These are phyloP conservation scores for Pezicula neosporulosa DNA, from an alignment of 2,329 filamentous ascomycete species.

Conservation along the genomic window DNA sequence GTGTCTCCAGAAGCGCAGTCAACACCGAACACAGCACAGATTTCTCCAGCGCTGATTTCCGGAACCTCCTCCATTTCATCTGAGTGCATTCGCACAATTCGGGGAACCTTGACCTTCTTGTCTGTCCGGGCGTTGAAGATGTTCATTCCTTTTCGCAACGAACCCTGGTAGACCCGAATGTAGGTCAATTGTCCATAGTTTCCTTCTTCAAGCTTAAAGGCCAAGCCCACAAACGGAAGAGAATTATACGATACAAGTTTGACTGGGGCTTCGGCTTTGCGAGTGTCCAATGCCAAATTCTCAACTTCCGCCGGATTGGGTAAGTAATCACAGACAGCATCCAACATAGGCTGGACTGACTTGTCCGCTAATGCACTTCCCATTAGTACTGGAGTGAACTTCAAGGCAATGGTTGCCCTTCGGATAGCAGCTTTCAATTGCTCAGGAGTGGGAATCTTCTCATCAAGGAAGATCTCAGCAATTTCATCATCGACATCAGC, in stretches of 20 bases:
- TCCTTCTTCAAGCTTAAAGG: constrained; percentile 98
- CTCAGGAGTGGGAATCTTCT: constrained; percentile 70
- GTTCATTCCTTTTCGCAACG: constrained; percentile 80
- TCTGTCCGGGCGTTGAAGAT: constrained; percentile 91
- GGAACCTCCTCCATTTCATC: constrained; percentile 98
- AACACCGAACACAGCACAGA: constrained; percentile 96
- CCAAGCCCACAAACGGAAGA: constrained; percentile 88
- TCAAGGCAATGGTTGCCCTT: constrained; percentile 79
- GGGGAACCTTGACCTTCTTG: constrained; percentile 94
- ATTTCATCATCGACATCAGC: constrained; percentile 98
- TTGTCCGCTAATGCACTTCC: constrained; percentile 94
- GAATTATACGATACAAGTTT: constrained; percentile 91
- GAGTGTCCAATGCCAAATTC: constrained; percentile 84
- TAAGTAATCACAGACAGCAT: constrained; percentile 93
- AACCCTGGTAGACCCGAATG: constrained; percentile 96
- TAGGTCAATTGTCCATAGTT: constrained; percentile 98
- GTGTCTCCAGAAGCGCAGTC: constrained; percentile 98
- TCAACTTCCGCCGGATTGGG: constrained; percentile 87
- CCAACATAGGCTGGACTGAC: constrained; percentile 92
- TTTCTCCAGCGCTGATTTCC: constrained; percentile 93
- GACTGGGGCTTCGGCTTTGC: constrained; percentile 73
- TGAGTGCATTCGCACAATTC: constrained; percentile 98
- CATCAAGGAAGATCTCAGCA: constrained; percentile 89
- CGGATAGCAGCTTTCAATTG: constrained; percentile 94
- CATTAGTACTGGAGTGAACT: constrained; percentile 96